Conservation (phyloP, 78 protist species). For the Dictyostelium intermedium region DNA sequence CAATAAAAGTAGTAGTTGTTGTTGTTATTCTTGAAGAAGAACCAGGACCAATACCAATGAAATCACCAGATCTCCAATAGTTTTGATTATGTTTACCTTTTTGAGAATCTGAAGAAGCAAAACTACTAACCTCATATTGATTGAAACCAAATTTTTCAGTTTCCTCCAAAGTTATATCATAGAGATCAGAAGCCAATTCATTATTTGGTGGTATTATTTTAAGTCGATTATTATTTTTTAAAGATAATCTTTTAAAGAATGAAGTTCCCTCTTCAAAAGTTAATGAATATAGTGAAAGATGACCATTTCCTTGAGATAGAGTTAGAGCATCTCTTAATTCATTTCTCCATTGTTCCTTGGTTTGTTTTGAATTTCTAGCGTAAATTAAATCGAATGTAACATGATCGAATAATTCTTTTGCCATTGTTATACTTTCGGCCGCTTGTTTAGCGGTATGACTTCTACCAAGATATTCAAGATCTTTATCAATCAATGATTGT, state of each 20-base stretch:
- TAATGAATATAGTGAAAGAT: conserved; percentile 39
- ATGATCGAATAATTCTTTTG: conserved; percentile 21
- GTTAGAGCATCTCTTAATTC: conserved; percentile 38
- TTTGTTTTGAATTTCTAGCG: conserved; percentile 39
- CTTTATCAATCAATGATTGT: conserved; percentile 53
- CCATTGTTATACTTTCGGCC: neutral
- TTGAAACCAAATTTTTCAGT: neutral
- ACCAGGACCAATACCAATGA: conserved; percentile 85
- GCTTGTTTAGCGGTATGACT: conserved; percentile 38
- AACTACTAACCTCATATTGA: conserved; percentile 75
- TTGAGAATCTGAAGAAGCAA: neutral
- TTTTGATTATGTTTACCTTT: conserved; percentile 52
- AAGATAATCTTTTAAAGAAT: conserved; percentile 19
- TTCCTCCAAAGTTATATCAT: conserved; percentile 1
- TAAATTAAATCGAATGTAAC: conserved; percentile 77
- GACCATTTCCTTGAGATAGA: conserved; percentile 1
- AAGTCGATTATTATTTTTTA: neutral
- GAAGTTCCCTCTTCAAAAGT: conserved; percentile 77
- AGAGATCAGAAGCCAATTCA: conserved; percentile 3
- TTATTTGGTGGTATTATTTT: neutral
- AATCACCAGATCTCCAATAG: conserved; percentile 84
- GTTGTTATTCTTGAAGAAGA: conserved; percentile 63
- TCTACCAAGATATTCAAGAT: conserved; percentile 51
- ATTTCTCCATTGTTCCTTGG: conserved; percentile 25
- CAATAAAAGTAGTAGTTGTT: too few species aligned